Percentiles rank a stretch among this genome's conserved stretches.
phyloP scores from a whole-genome alignment of 2,329 filamentous ascomycete species.

The Ceratocystis harringtonii region DNA sequence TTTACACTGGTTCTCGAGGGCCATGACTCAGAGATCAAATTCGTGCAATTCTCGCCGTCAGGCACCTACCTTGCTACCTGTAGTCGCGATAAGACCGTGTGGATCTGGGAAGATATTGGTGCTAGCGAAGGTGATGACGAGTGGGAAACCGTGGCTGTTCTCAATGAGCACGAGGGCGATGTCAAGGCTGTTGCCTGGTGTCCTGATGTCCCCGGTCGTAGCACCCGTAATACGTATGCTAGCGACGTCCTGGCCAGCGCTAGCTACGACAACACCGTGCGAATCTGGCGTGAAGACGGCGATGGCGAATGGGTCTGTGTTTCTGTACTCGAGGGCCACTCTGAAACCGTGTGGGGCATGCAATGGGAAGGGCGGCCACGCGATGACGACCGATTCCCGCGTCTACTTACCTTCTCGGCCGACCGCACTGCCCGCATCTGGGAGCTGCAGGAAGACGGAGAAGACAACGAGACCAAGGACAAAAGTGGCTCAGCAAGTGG shows the following conservation, averaged over 20 bases:
- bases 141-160: constrained; percentile 88
- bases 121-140: constrained; percentile 67
- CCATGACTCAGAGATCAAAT: constrained; percentile 87
- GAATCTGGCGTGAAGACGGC: constrained; percentile 76
- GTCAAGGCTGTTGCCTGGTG: constrained; percentile 94
- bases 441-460: constrained; percentile 44
- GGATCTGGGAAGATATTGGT: constrained; percentile 94
- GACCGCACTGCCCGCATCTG: constrained; percentile 70
- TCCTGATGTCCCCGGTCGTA: constrained; percentile 45
- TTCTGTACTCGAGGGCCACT: constrained; percentile 63
- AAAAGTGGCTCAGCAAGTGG: constrained; percentile 24
- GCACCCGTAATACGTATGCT: constrained; percentile 33
- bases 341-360: constrained; percentile 78
- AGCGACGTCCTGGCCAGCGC: constrained; percentile 67
- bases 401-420: constrained; percentile 72
- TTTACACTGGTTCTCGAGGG: constrained; percentile 87
- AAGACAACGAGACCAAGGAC: constrained; percentile 26
- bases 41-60: constrained; percentile 56
- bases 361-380: constrained; percentile 46
- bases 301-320: constrained; percentile 90
- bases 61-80: constrained; percentile 78
- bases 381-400: constrained; percentile 32
- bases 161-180: constrained; percentile 88
- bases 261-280: constrained; percentile 87
- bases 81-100: constrained; percentile 82